phyloP scores from a whole-genome alignment of 306 rosid genomes.

The Corylus heterophylla region DNA sequence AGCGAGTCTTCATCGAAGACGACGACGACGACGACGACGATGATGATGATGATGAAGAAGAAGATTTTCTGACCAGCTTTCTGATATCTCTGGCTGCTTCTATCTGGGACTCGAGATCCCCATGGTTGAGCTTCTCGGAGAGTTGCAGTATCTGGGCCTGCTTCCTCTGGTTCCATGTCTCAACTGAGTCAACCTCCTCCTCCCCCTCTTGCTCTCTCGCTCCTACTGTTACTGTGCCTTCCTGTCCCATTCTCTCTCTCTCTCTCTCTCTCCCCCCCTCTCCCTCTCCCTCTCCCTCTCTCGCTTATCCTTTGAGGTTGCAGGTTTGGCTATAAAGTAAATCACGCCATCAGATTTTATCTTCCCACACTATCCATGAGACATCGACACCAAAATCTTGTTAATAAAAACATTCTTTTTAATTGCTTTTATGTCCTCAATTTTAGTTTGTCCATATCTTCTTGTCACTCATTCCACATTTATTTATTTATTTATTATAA shows the following conservation, averaged over 20 bases:
- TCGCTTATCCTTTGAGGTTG: not conserved
- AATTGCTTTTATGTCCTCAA: not conserved
- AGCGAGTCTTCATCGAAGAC: constrained; percentile 57
- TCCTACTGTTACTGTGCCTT: constrained; percentile 35
- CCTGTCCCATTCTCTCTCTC: constrained; percentile 41
- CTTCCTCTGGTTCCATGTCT: constrained; percentile 47
- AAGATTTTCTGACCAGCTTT: constrained; percentile 64
- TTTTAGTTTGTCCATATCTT: not conserved
- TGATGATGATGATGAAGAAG: constrained; percentile 4
- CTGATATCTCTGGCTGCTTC: constrained; percentile 88
- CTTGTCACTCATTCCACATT: too few relatives aligned
- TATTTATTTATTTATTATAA: too few relatives aligned
- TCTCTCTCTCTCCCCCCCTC: constrained; percentile 22
- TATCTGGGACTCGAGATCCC: constrained; percentile 65
- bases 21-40: constrained; percentile 16
- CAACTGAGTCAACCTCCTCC: not conserved
- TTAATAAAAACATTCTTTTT: too few relatives aligned
- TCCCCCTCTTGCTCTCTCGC: constrained; percentile 6
- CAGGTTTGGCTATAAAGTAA: too few relatives aligned
- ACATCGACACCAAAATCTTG: too few relatives aligned
- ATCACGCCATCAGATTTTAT: not conserved
- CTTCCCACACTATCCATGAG: not conserved
- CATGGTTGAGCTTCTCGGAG: constrained; percentile 64
- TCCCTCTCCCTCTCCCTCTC: not conserved
- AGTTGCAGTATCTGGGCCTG: constrained; percentile 54